phyloP scores from a whole-genome alignment of 257 asterid species.

The Solanum sejunctum region DNA sequence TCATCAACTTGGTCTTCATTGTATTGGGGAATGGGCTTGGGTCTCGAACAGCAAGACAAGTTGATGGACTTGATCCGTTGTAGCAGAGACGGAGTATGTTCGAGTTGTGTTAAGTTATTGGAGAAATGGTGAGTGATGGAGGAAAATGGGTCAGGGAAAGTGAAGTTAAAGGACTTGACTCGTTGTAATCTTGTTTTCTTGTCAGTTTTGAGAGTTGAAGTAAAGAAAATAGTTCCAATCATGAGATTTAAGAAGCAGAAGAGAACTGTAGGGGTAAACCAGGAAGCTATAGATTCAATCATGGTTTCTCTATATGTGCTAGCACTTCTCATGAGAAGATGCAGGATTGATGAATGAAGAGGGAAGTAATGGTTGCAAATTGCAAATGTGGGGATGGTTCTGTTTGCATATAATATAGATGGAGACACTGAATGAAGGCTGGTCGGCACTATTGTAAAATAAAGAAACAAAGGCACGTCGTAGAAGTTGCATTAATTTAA shows the following conservation, averaged over 20 bases:
- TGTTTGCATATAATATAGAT: neutral
- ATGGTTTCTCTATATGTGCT: neutral
- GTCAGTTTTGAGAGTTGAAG: conserved; percentile 18
- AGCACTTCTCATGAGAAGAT: neutral
- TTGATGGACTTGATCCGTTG: conserved; percentile 22
- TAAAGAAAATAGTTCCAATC: conserved; percentile 33
- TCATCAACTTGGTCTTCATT: neutral
- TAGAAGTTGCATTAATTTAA: neutral
- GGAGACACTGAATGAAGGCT: neutral
- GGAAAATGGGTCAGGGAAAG: conserved; percentile 1
- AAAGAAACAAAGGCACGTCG: neutral
- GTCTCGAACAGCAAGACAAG: neutral
- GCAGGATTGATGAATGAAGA: neutral
- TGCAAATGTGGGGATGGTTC: neutral
- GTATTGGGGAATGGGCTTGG: neutral
- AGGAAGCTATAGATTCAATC: conserved; percentile 14
- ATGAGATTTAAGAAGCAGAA: conserved; percentile 49
- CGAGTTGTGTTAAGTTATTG: neutral
- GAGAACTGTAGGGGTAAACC: conserved; percentile 39
- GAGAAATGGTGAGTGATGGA: neutral
- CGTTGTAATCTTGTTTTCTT: conserved; percentile 2
- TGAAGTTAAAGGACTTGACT: conserved; percentile 17
- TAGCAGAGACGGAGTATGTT: conserved; percentile 6
- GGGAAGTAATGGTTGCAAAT: neutral
- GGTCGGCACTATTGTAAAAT: neutral